Percentiles rank a stretch among this genome's conserved stretches.
phyloP scores from a whole-genome alignment of 2,329 filamentous ascomycete genomes.

The Fusarium keratoplasticum region DNA sequence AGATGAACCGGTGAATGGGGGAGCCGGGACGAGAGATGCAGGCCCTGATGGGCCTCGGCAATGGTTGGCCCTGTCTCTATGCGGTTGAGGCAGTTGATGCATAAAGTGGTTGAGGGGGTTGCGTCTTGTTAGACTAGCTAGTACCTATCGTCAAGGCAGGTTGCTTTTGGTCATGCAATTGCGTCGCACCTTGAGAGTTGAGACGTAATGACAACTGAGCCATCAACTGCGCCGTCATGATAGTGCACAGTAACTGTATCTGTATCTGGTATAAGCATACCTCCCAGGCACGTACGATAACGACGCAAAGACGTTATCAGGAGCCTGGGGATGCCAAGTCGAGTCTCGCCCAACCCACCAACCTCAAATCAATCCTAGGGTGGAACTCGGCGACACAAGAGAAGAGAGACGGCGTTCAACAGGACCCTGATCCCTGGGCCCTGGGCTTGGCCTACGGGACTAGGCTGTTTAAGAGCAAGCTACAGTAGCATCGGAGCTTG shows the following conservation, averaged over 20 bases:
- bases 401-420: conserved; percentile 9
- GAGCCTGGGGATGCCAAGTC: conserved; percentile 10
- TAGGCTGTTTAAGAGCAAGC: conserved; percentile 30
- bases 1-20: conserved; percentile 1
- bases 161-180: conserved; percentile 17
- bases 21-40: conserved; percentile 12
- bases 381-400: conserved; percentile 25
- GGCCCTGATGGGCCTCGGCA: neutral
- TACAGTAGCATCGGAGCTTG: conserved; percentile 27
- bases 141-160: neutral
- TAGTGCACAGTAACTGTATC: conserved; percentile 6
- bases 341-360: conserved; percentile 6
- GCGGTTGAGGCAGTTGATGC: conserved; percentile 19
- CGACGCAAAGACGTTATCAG: conserved; percentile 21
- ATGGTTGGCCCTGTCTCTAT: conserved; percentile 18
- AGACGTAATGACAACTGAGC: conserved; percentile 19
- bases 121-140: conserved; percentile 1
- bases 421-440: conserved; percentile 27
- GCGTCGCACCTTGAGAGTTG: conserved; percentile 12
- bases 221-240: conserved; percentile 6
- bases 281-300: neutral
- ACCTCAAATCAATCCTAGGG: conserved; percentile 3
- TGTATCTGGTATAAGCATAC: neutral
- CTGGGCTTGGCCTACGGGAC: conserved; percentile 8
- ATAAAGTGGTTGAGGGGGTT: conserved; percentile 3